phyloP scores from a whole-genome alignment of 129 eudicot genomes.

The Erigeron canadensis region DNA sequence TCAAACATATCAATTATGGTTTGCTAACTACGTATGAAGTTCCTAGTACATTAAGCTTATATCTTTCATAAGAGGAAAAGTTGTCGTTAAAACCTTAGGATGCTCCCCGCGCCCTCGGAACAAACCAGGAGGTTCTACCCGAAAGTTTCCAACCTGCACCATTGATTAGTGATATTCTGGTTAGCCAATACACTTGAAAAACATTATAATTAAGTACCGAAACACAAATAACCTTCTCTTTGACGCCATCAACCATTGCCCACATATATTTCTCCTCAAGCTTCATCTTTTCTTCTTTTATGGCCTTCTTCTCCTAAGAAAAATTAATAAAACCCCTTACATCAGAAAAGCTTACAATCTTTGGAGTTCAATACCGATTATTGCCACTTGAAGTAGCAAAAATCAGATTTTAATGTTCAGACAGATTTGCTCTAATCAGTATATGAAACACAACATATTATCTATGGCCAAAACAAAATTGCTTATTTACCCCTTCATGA shows the following conservation, averaged over 20 bases:
- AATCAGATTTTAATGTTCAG: not conserved
- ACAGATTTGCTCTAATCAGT: not conserved
- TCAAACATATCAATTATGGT: constrained; percentile 16
- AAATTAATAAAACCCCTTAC: not conserved
- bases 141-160: constrained; percentile 89
- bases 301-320: constrained; percentile 86
- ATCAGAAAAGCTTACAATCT: not conserved
- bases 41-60: constrained; percentile 2
- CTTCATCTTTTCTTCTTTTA: constrained; percentile 86
- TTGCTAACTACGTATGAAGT: not conserved
- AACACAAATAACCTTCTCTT: constrained; percentile 70
- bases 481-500: not conserved
- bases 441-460: not conserved
- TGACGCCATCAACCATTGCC: constrained; percentile 96
- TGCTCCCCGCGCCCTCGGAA: constrained; percentile 99
- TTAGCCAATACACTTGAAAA: not conserved
- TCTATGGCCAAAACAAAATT: not conserved
- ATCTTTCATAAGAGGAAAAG: constrained; percentile 4
- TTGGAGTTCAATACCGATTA: not conserved
- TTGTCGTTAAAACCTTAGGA: constrained; percentile 70
- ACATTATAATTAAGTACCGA: not conserved
- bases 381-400: not conserved
- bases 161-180: constrained; percentile 11
- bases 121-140: constrained; percentile 99
- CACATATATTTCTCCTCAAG: constrained; percentile 98